Evolutionary conservation across 2,329 filamentous ascomycete species (phyloP), one percentile per base, ranked within the genome.

Genomic region (Trichoderma asperellum): DNA sequence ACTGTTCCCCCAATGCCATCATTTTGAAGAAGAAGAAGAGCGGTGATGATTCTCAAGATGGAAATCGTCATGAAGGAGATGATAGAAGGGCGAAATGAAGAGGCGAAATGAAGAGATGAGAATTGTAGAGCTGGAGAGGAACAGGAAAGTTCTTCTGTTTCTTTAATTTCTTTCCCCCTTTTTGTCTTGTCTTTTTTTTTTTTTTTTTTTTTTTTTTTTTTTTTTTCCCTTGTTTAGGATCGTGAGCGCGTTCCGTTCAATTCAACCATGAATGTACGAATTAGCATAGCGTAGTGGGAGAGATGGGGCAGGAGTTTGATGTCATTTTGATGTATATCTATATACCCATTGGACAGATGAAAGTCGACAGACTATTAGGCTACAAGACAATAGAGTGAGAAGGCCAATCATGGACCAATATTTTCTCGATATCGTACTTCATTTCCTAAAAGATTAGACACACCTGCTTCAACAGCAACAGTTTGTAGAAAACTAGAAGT

Each of bases 1-100:
- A 81, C 49, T 78, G 78, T 64, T 70, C 74, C 1, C 70, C 47
- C 5, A 65, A 62, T 16, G 67, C 71, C 5, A 40, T 53, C 10
- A 32, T 32, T 57, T 56, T 40, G 37, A 61, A 53, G 43, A 58
- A 61, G 37, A 47, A 65, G 52, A 57, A 62, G 11, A 63, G 29
- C 16, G 18, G 18, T 43, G 18, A n/a, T 43, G 18, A n/a, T 56
- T 55, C 35, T 2, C 24, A 18, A 4, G 32, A 61, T 2, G 34
- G 34, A 10, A 49, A 4, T 49, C 49, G 5, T 21, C 16, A 21
- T 34, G 56, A 24, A 47, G 43, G 2, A 34, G 40, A 5, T 7
- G 16, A 32, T 61, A 57, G 55, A 6, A 10, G 6, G n/a, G 12
- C 2, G 6, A 4, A 10, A 11, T 10, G 8, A 21, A 47, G 8